Base-by-base conservation (phyloP, 2,329 filamentous ascomycete species). In the Parastagonospora nodorum region DNA sequence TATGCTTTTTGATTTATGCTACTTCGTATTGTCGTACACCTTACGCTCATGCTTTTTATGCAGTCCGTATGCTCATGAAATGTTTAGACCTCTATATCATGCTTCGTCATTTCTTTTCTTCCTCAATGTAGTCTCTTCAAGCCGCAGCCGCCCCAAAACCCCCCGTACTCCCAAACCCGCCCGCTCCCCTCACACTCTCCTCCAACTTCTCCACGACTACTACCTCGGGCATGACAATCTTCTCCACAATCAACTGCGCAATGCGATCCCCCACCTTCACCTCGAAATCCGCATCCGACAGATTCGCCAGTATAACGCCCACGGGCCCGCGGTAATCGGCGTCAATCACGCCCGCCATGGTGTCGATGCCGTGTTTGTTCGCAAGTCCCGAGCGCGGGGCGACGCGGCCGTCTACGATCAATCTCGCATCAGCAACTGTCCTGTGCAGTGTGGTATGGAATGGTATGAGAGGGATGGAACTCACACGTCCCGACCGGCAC, bases 251-350 rank as follows among this genome's bases (percentile, higher is more conserved):
- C 62, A 99, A 82, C 81, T 99, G 94, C 36, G 94, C 95, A 68
- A 99, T 80, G 45, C 94, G 88, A 75, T 99, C 94, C 42, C 93
- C 93, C 69, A 88, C 86, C 68, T 88, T 88, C 60, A 99, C 80
- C 38, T 78, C 80, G 70, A 95, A 97, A 72, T 96, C 92, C 35
- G 78, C 77, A 43, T 96, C 92, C 44, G 83, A 83, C 74, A 96
- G 88, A 78, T 99, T 99, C 76, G 97, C 97, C 45, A 99, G 84
- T 61, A 99, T 82, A 24, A 99, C 89, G 80, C 95, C 96, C 67
- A 99, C 88, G 62, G 89, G 89, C 15, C 94, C 94, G 31, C 94
- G 85, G 80, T 99, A 99, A 76, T 99, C 94, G 30, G 93, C 92
- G 75, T 99, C 94, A 66, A 99, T 97, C 58, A 99, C 94, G 47